phyloP scores from a whole-genome alignment of 768 basidiomycete species.

The Zangia roseola region DNA sequence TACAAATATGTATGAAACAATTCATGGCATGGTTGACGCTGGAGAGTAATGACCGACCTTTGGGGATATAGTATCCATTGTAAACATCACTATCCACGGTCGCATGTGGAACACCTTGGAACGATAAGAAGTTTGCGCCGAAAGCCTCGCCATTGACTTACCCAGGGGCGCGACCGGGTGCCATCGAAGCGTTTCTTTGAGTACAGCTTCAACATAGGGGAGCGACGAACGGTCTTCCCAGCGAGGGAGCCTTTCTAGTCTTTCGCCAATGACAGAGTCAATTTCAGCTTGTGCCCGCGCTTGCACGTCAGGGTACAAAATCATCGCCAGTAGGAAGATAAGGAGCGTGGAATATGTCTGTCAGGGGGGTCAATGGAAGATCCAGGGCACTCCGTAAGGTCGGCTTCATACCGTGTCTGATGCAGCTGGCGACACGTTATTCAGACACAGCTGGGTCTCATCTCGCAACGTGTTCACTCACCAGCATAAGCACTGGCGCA shows the following conservation, averaged over 20 bases:
- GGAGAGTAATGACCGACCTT: slow-evolving; percentile 32
- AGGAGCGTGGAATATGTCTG: slow-evolving; percentile 17
- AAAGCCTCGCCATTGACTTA: neutral
- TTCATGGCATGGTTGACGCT: neutral
- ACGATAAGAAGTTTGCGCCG: neutral
- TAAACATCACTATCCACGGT: slow-evolving; percentile 42
- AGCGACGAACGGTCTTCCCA: slow-evolving; percentile 21
- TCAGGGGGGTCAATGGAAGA: slow-evolving; percentile 8
- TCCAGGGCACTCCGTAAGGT: neutral
- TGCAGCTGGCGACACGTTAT: slow-evolving; percentile 11
- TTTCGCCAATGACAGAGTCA: slow-evolving; percentile 15
- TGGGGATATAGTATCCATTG: slow-evolving; percentile 49
- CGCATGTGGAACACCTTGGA: slow-evolving; percentile 30
- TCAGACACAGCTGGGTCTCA: slow-evolving; percentile 7
- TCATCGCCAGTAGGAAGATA: neutral
- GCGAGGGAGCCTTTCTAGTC: slow-evolving; percentile 18
- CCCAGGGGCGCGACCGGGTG: slow-evolving; percentile 16
- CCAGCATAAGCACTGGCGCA: slow-evolving; percentile 21
- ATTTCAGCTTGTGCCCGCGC: slow-evolving; percentile 19
- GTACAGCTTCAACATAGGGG: slow-evolving; percentile 21
- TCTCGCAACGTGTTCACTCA: slow-evolving; percentile 1
- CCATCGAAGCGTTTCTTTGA: slow-evolving; percentile 28
- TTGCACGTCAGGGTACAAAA: slow-evolving; percentile 26
- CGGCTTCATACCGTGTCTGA: slow-evolving; percentile 22
- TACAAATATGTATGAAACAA: neutral